These are phyloP conservation scores for Tetrapisispora fleetii DNA, from an alignment of 805 yeast genomes.

Conservation along the genomic window DNA sequence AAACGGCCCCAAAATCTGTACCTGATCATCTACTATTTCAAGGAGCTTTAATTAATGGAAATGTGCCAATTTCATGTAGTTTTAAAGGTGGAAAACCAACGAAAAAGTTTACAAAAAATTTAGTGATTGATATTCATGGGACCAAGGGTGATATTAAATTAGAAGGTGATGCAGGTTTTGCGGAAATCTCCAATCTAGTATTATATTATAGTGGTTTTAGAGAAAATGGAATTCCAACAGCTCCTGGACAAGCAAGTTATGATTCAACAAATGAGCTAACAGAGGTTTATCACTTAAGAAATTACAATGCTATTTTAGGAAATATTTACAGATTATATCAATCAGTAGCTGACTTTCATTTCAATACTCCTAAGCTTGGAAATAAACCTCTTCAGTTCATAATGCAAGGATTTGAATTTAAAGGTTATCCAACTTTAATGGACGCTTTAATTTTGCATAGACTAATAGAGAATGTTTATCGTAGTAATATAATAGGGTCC, in stretches of 20 bases:
- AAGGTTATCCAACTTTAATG: slow-evolving; percentile 26
- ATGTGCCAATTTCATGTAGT: slow-evolving; percentile 25
- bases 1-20: slow-evolving; percentile 16
- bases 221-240: slow-evolving; percentile 10
- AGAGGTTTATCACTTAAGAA: slow-evolving; percentile 26
- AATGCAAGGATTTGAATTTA: slow-evolving; percentile 22
- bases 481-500: slow-evolving; percentile 17
- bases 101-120: slow-evolving; percentile 25
- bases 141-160: slow-evolving; percentile 27
- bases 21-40: slow-evolving; percentile 27
- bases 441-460: slow-evolving; percentile 19
- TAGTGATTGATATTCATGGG: slow-evolving; percentile 28
- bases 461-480: slow-evolving; percentile 20
- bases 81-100: slow-evolving; percentile 28
- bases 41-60: slow-evolving; percentile 20
- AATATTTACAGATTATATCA: slow-evolving; percentile 25
- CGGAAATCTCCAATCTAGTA: slow-evolving; percentile 25
- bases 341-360: slow-evolving; percentile 26
- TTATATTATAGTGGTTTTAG: slow-evolving; percentile 24
- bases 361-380: slow-evolving; percentile 16
- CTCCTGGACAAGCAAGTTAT: slow-evolving; percentile 5
- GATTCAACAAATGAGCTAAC: slow-evolving; percentile 22
- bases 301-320: slow-evolving; percentile 25
- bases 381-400: slow-evolving; percentile 17
- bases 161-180: slow-evolving; percentile 30